phyloP scores from a whole-genome alignment of 805 yeast species.

The Diddensiella caesifluorescens region DNA sequence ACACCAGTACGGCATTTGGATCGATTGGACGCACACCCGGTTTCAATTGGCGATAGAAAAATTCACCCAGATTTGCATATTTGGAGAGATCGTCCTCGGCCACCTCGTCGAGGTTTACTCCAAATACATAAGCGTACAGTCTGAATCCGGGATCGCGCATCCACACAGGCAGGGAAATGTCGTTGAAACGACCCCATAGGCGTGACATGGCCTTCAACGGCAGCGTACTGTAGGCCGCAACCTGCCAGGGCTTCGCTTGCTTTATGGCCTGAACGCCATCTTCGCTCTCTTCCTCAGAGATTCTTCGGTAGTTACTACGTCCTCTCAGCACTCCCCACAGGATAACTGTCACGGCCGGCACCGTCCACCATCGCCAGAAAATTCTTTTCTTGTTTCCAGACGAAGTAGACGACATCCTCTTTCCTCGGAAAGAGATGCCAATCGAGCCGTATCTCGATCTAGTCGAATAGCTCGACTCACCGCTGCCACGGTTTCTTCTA shows the following conservation, averaged over 20 bases:
- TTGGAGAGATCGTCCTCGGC: conserved; percentile 70
- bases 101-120: conserved; percentile 86
- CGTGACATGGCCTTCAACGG: conserved; percentile 90
- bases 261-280: conserved; percentile 7
- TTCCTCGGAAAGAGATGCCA: conserved; percentile 11
- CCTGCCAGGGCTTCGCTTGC: conserved; percentile 79
- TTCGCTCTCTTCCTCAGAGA: conserved; percentile 14
- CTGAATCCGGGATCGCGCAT: conserved; percentile 74
- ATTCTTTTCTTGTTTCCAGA: conserved; percentile 5
- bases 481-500: not conserved
- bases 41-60: conserved; percentile 76
- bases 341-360: conserved; percentile 24
- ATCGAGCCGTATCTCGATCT: conserved; percentile 9
- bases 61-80: conserved; percentile 80
- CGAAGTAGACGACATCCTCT: conserved; percentile 5
- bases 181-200: conserved; percentile 90
- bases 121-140: conserved; percentile 73
- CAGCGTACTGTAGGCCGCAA: conserved; percentile 81
- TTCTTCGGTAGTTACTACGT: conserved; percentile 7
- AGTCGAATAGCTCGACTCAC: not conserved
- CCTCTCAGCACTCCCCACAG: conserved; percentile 21
- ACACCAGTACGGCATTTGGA: conserved; percentile 57
- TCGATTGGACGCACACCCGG: conserved; percentile 77
- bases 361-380: conserved; percentile 23
- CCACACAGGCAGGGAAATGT: conserved; percentile 81